Base-by-base conservation (phyloP, 495 filamentous ascomycete genomes). In the Hypomontagnella monticulosa region DNA sequence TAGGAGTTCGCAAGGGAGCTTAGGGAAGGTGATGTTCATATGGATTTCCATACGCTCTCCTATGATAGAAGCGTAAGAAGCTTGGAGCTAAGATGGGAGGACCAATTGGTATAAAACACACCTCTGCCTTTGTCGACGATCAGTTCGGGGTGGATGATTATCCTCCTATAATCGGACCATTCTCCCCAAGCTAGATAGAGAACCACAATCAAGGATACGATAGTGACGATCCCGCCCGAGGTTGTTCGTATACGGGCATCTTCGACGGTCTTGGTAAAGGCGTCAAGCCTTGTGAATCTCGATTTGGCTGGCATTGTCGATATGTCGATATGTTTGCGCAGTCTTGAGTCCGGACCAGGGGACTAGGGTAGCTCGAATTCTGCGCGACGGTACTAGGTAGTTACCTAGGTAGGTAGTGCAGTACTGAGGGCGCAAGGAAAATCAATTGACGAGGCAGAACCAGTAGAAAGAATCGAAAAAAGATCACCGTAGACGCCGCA, bases 11-110 rank as follows among this genome's bases (percentile, higher is more conserved):
- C 95, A 99, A 32, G 95, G 95, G 30, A 99, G 82, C 32, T 88
- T 88, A 4, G 96, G 95, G 77, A 99, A 99, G 15, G 91, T 94
- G 66, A 99, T 91, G 82, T 99, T 99, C 80, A 99, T 84, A 75
- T 97, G 93, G 62, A 99, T 99, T 70, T 98, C 95, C 92, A 99
- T 97, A 75, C 93, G 90, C 81, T 99, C 92, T 69, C 92, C 91
- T 94, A 69, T 20, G 16, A 50, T 38, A 11, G 19, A n/a, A 48
- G 20, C 0, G 44, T 69, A 27, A 69, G 65, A 61, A 63, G 36
- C 46, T 42, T 38, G 37, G 23, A 40, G 67, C 53, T 30, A 44
- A 48, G 46, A 67, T 58, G 50, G 40, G 36, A 55, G 55, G 64
- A 30, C 34, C 43, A 33, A 9, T 19, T 36, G n/a, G 36, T 46